phyloP scores from a whole-genome alignment of 164 flowering plant genomes.

The Malania oleifera region DNA sequence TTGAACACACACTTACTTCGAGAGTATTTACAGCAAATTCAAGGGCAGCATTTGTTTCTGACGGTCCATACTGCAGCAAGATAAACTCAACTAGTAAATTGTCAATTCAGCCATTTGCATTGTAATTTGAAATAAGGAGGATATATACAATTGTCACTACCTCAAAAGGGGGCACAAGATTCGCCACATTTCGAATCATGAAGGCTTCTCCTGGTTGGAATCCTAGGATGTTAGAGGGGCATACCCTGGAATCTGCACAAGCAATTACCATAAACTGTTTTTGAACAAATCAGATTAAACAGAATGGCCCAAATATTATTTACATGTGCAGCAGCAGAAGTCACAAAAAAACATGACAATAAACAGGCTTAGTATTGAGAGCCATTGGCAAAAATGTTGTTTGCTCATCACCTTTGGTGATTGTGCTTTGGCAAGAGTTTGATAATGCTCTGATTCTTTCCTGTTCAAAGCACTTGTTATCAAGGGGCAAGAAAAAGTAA shows the following conservation, averaged over 20 bases:
- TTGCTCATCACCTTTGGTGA: conserved; percentile 79
- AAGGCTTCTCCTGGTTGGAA: conserved; percentile 97
- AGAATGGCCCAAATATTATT: no score
- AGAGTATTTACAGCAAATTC: conserved; percentile 91
- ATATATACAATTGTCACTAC: conserved; percentile 27
- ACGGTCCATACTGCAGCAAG: conserved; percentile 64
- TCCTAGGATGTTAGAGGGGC: conserved; percentile 84
- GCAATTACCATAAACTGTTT: conserved; percentile 92
- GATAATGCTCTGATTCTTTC: conserved; percentile 56
- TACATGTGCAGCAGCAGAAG: no score
- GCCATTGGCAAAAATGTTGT: no score
- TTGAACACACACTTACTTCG: conserved; percentile 37
- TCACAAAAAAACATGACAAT: no score
- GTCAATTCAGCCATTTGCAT: no score
- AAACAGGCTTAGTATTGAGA: no score
- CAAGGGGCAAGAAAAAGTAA: no score
- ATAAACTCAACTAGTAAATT: no score
- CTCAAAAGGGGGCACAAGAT: conserved; percentile 89
- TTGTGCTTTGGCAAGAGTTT: conserved; percentile 66
- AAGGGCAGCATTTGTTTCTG: conserved; percentile 92
- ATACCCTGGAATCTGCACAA: conserved; percentile 97
- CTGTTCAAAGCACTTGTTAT: no score
- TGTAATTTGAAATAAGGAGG: background rate
- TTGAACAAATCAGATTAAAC: no score
- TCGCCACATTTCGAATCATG: conserved; percentile 76